Evolutionary conservation across 2,329 filamentous ascomycete genomes (phyloP).

Genomic region (Aureobasidium sp.): DNA sequence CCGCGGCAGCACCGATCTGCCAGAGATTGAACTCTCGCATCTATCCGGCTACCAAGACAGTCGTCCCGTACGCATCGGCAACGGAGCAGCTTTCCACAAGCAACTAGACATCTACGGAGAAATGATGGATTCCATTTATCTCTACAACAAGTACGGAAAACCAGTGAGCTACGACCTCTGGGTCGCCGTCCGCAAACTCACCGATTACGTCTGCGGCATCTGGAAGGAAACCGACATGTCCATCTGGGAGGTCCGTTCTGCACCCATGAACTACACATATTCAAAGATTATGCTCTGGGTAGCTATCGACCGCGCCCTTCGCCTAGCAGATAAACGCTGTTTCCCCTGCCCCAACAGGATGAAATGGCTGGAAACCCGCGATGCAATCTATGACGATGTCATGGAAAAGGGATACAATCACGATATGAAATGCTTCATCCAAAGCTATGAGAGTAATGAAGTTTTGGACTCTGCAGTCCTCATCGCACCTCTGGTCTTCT

Average conservation of each 20-base stretch:
- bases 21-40: constrained; percentile 59
- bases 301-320: constrained; percentile 51
- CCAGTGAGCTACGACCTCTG: constrained; percentile 68
- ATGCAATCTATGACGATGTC: constrained; percentile 63
- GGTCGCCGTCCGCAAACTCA: constrained; percentile 60
- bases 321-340: constrained; percentile 55
- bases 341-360: constrained; percentile 54
- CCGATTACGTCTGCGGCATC: constrained; percentile 62
- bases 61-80: constrained; percentile 65
- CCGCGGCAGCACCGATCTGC: constrained; percentile 64
- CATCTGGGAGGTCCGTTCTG: constrained; percentile 72
- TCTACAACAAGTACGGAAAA: constrained; percentile 43
- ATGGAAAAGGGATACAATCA: constrained; percentile 73
- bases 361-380: constrained; percentile 57
- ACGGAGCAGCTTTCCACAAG: constrained; percentile 66
- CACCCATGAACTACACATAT: constrained; percentile 70
- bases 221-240: constrained; percentile 64
- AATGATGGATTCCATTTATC: constrained; percentile 55
- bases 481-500: constrained; percentile 71
- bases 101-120: constrained; percentile 70
- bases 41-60: constrained; percentile 66
- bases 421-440: constrained; percentile 60
- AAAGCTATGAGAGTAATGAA: constrained; percentile 65
- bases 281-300: constrained; percentile 82
- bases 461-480: constrained; percentile 66